These are phyloP conservation scores for Nematocida sp. DNA, from an alignment of 371 early-diverging fungal genomes.

Conservation along the genomic window DNA sequence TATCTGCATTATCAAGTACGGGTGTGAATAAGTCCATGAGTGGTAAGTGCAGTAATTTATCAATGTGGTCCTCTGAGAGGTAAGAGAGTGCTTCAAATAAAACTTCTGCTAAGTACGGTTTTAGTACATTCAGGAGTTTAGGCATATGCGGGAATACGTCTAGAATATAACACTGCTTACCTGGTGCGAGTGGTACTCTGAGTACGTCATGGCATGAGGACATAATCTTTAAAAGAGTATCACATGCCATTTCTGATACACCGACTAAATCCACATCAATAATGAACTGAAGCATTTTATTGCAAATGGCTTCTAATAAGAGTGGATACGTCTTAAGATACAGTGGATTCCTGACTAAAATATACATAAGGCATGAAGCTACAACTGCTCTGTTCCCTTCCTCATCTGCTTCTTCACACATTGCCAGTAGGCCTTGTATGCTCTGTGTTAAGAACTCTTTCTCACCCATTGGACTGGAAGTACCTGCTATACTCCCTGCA, in stretches of 20 bases:
- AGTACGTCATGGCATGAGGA: background rate
- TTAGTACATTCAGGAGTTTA: background rate
- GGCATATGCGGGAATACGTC: slow-evolving; percentile 17
- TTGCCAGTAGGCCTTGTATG: slow-evolving; percentile 85
- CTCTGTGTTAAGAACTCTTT: slow-evolving; percentile 91
- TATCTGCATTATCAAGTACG: background rate
- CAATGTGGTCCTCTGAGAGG: background rate
- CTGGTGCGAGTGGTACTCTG: background rate
- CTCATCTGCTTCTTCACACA: slow-evolving; percentile 86
- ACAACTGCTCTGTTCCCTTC: slow-evolving; percentile 98
- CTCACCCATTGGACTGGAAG: slow-evolving; percentile 88
- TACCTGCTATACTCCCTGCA: slow-evolving; percentile 90
- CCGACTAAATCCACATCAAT: slow-evolving; percentile 91
- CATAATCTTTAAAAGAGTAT: slow-evolving; percentile 90
- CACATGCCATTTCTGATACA: slow-evolving; percentile 99
- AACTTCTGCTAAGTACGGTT: slow-evolving; percentile 27
- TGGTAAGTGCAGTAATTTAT: slow-evolving; percentile 10
- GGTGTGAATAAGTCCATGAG: slow-evolving; percentile 1
- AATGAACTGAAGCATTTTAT: slow-evolving; percentile 99
- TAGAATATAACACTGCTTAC: slow-evolving; percentile 1
- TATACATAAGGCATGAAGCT: slow-evolving; percentile 98
- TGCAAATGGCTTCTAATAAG: slow-evolving; percentile 96
- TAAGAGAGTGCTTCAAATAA: slow-evolving; percentile 36
- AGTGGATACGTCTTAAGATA: slow-evolving; percentile 96
- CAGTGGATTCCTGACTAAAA: slow-evolving; percentile 94